phyloP scores from a whole-genome alignment of 495 filamentous ascomycete genomes.

The Glutinoglossum americanum region DNA sequence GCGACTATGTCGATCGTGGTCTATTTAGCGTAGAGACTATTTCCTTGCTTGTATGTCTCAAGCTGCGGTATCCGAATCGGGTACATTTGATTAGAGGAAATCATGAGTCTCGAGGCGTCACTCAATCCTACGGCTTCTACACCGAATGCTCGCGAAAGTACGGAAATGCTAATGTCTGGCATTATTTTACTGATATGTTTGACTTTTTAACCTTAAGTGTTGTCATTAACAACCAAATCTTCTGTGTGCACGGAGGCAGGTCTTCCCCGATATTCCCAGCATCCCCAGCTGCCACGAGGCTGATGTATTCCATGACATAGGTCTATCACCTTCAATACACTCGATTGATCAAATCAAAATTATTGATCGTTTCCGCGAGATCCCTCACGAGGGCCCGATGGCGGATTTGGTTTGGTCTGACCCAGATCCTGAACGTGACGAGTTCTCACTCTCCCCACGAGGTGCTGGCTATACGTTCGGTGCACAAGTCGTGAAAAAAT shows the following conservation, averaged over 20 bases:
- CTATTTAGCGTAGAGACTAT: slow-evolving; percentile 96
- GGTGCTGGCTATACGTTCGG: slow-evolving; percentile 96
- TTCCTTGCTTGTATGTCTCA: slow-evolving; percentile 83
- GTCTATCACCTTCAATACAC: slow-evolving; percentile 86
- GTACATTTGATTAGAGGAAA: slow-evolving; percentile 90
- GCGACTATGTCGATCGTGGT: slow-evolving; percentile 93
- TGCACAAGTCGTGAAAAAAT: slow-evolving; percentile 91
- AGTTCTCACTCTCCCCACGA: slow-evolving; percentile 82
- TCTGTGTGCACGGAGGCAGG: slow-evolving; percentile 81
- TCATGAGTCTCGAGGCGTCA: slow-evolving; percentile 91
- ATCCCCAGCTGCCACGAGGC: neutral
- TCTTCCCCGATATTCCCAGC: neutral
- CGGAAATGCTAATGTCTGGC: slow-evolving; percentile 95
- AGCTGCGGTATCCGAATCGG: slow-evolving; percentile 76
- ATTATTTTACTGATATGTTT: slow-evolving; percentile 99
- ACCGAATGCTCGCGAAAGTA: slow-evolving; percentile 96
- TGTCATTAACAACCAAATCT: slow-evolving; percentile 96
- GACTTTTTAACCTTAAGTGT: slow-evolving; percentile 91
- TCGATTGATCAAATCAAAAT: slow-evolving; percentile 99
- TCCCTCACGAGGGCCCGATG: slow-evolving; percentile 97
- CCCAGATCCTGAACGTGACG: slow-evolving; percentile 83
- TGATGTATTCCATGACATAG: slow-evolving; percentile 13
- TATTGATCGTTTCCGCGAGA: slow-evolving; percentile 94
- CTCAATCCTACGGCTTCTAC: slow-evolving; percentile 97
- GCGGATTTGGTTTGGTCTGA: slow-evolving; percentile 98